phyloP scores from a whole-genome alignment of 2,329 filamentous ascomycete species.

The Ceratocystis destructans region DNA sequence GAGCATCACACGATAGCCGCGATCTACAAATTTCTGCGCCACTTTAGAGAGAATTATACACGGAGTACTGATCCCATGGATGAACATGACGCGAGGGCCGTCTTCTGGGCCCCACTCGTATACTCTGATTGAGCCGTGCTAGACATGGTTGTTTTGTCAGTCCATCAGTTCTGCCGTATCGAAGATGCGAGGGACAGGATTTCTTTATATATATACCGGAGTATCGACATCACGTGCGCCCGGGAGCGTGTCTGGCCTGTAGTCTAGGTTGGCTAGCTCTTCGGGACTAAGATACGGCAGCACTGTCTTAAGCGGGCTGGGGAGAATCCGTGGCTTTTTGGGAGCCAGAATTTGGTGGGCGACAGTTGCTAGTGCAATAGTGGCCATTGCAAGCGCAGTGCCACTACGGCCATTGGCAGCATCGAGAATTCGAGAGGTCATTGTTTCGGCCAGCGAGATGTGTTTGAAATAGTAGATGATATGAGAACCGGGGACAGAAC shows the following conservation, averaged over 20 bases:
- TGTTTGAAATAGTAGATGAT: background rate
- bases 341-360: conserved; percentile 30
- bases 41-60: conserved; percentile 58
- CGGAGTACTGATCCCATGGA: conserved; percentile 76
- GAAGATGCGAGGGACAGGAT: background rate
- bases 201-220: conserved; percentile 31
- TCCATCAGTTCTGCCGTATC: background rate
- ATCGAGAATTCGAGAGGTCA: conserved; percentile 14
- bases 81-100: conserved; percentile 59
- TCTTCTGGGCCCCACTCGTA: conserved; percentile 70
- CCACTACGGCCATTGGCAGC: conserved; percentile 9
- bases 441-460: background rate
- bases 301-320: conserved; percentile 33
- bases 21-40: conserved; percentile 50
- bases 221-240: conserved; percentile 60
- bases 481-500: background rate
- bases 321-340: conserved; percentile 28
- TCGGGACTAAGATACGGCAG: conserved; percentile 27
- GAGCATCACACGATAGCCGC: conserved; percentile 66
- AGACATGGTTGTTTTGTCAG: background rate
- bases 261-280: conserved; percentile 33
- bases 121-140: conserved; percentile 60
- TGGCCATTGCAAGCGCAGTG: conserved; percentile 31
- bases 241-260: conserved; percentile 55
- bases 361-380: conserved; percentile 29